A percentile compares a stretch with the other conserved stretches of the same genome.
Evolutionary conservation across 768 basidiomycete species (phyloP).

Genomic region (Melanogaster broomeanus): DNA sequence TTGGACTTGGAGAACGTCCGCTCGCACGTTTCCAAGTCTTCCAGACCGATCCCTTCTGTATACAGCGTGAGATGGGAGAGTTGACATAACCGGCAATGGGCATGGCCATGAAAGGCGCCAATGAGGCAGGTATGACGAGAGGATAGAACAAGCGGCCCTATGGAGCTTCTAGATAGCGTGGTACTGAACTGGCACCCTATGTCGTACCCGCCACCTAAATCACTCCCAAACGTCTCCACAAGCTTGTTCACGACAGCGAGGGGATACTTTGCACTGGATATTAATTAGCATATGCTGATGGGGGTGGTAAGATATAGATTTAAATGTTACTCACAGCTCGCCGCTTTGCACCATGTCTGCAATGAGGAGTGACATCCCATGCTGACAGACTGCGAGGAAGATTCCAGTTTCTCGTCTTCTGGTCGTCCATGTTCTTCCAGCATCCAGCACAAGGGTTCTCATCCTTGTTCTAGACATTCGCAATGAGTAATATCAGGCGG

Average conservation of each 20-base stretch:
- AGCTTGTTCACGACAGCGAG: slow-evolving; percentile 12
- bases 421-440: background rate
- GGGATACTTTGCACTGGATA: slow-evolving; percentile 23
- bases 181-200: slow-evolving; percentile 22
- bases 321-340: background rate
- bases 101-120: slow-evolving; percentile 24
- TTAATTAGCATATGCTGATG: background rate
- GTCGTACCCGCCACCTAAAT: slow-evolving; percentile 20
- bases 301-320: background rate
- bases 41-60: slow-evolving; percentile 15
- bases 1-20: slow-evolving; percentile 19
- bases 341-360: slow-evolving; percentile 27
- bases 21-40: slow-evolving; percentile 22
- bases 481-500: too few species aligned
- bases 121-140: slow-evolving; percentile 8
- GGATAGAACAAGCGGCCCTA: background rate
- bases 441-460: background rate
- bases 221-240: slow-evolving; percentile 3
- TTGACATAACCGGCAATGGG: slow-evolving; percentile 22
- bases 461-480: background rate
- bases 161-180: slow-evolving; percentile 10
- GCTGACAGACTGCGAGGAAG: slow-evolving; percentile 23
- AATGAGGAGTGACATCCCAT: slow-evolving; percentile 21
- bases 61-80: slow-evolving; percentile 17
- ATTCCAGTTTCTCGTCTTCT: slow-evolving; percentile 4